Evolutionary conservation across 2,329 filamentous ascomycete species (phyloP), one percentile per base, ranked within the genome.

Genomic region (Balansia obtecta): DNA sequence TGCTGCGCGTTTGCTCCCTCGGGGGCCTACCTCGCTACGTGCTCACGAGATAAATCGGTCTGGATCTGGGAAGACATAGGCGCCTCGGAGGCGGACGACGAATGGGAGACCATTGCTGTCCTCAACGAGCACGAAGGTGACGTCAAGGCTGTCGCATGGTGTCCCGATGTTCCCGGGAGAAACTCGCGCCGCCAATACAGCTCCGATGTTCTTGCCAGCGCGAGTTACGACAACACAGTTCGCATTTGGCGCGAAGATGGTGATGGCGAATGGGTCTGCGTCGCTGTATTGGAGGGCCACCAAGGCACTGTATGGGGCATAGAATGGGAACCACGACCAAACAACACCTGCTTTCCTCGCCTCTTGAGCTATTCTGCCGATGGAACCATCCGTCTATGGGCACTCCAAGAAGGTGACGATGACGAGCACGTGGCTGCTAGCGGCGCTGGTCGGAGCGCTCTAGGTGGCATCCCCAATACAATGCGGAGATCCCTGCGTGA

Each of bases 61-160:
- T 98, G 93, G 93, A 88, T 98, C 59, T 98, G 93, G 93, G 93
- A 98, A 68, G 93, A 97, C 65, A 79, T 96, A 49, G 79, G 79
- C 39, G 69, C 70, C 9, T 70, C 71, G 50, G 84, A 86, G 57
- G 86, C 84, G 15, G 90, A 95, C 50, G 91, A 95, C 65, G 93
- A 97, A 64, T 97, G 90, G 72, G 93, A 98, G 74, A 97, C 93
- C 1, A 83, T 97, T 15, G 93, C 91, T 0, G 91, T 97, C 49
- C 75, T 97, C 61, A 88, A 87, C 67, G 93, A 97, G 68, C 93
- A 98, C 65, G 86, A 90, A 45, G 90, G 87, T 20, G 93, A 98
- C 68, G 90, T 98, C 57, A 98, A 98, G 66, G 88, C 83, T 56
- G 87, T 98, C 1, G 80, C 83, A 2, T 98, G 93, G 93, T 90